Base-by-base conservation (phyloP, 2,329 filamentous ascomycete genomes). In the Fusarium musae region DNA sequence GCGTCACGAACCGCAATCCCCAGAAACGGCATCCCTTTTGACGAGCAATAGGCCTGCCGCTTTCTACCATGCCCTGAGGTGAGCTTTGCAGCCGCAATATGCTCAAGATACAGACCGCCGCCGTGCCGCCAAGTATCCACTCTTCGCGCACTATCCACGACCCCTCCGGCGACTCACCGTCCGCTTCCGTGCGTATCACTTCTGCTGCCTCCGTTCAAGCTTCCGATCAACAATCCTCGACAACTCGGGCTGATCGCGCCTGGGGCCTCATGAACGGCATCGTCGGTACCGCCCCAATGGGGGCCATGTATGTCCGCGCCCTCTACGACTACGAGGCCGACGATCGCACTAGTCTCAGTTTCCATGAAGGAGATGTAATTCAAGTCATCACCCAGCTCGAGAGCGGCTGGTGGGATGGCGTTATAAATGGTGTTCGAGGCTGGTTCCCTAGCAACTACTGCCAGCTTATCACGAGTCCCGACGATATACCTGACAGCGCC, bases 381-480 rank as follows among this genome's bases (percentile, higher is more conserved):
- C 96, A 98, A 84, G 96, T 99, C 78, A 96, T 99, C 78, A 99
- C 96, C 59, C 96, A 98, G 84, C 88, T 98, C 64, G 96, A 99
- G 83, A 98, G 95, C 79, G 96, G 96, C 63, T 99, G 96, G 96
- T 99, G 96, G 96, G 96, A 99, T 84, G 96, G 96, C 54, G 94
- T 99, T 63, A 97, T 99, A 81, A 96, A 98, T 79, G 94, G 95
- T 66, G 93, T 97, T 76, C 92, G 96, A 80, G 96, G 96, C 81
- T 99, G 96, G 96, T 99, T 99, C 82, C 96, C 96, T 42, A 98
- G 96, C 87, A 99, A 99, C 83, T 99, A 99, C 85, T 98, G 96
- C 85, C 92, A 94, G 75, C 91, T 96, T 72, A 93, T 98, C 77
- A 89, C 91, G 67, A 91, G 91, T 77, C 89, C 92, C 57, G 92